Evolutionary conservation across 305 asterid genomes (phyloP), one percentile per base, ranked within the genome.

Genomic region (Solanum hybrid): DNA sequence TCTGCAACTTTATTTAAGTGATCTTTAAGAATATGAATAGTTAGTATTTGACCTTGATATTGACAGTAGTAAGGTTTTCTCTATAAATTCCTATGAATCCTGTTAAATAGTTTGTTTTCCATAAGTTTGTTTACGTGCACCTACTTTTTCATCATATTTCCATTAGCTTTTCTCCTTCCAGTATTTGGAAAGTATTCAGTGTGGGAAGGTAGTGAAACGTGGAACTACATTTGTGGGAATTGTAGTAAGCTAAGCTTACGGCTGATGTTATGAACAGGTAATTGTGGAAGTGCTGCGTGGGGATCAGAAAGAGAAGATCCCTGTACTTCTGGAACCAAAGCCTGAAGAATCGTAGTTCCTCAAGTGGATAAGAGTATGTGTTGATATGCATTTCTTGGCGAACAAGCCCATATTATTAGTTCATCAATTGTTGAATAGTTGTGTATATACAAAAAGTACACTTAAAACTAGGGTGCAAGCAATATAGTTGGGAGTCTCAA

Each of bases 261-360:
- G 75, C 42, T 31, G 42, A 88, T 86, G 69, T 87, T 76, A 81
- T 91, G 82, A 76, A 83, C 94, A 97, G 98, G 94, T 97, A 73
- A 93, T 35, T 26, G 96, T 97, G 79, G 99, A 97, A 95, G 99
- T 97, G 89, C 93, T 97, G 78, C 98, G 99, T 18, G 99, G 95
- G 61, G 99, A 97, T 93, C 94, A 95, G 89, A 69, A 94, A 92
- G 99, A 97, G 93, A 97, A 97, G 91, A 94, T 97, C 89, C 97
- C 98, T 71, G 99, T 97, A 71, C 22, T 91, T 92, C 97, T 97
- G 64, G 99, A 97, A 93, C 99, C 98, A 80, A 97, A 95, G 93
- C 98, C 95, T 36, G 98, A 96, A 29, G 99, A 96, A 92, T 92
- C 99, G 64, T 97, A 91, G 89, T 46, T 85, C 64, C 36, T 77